Base-by-base conservation (phyloP, 352 stramenopile genomes). In the Pythium plurisporium region DNA sequence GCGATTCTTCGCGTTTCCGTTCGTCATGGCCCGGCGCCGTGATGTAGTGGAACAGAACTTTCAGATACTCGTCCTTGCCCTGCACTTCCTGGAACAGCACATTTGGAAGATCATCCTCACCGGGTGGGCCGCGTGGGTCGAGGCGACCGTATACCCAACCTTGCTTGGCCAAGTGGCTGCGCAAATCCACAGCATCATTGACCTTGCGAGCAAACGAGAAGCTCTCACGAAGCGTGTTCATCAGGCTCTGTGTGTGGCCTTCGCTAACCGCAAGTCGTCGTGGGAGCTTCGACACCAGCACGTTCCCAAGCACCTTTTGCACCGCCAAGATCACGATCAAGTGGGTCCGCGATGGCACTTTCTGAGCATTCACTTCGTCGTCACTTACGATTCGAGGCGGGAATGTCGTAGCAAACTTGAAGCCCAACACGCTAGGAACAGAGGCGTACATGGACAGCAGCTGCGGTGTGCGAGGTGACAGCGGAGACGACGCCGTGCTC, bases 31-130 rank as follows among this genome's bases (percentile, higher is more conserved):
- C 63, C 0, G 59, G 43, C 1, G 49, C 25, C 5, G 53, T 49
- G 14, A 89, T 73, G 25, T 82, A 59, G 29, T 71, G 56, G 12
- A 87, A 82, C 9, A 91, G 55, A 25, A 91, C 79, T 22, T 87
- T 82, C 1, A 89, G 49, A 51, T 88, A 93, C 60, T 87, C 77
- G 9, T 80, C 71, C 61, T 91, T 93, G 36, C 83, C 83, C 23
- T 85, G 41, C 10, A 93, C 76, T 72, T 93, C 83, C 27, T 93
- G 83, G 5, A 72, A 69, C 33, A 93, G 36, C 46, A 93, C 57
- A 52, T 81, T 89, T 0, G 82, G 80, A 22, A 89, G 55, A 23
- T 87, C 76, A n/a, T 69, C 60, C 25, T 62, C 58, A 1, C 59
- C 59, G 6, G 54, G 52, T 15, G 54, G 55, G 22, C 69, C 22